Percentiles rank a stretch among this genome's conserved stretches.
Conservation (phyloP, 345 rosid species). For the Euphorbia lathyris region DNA sequence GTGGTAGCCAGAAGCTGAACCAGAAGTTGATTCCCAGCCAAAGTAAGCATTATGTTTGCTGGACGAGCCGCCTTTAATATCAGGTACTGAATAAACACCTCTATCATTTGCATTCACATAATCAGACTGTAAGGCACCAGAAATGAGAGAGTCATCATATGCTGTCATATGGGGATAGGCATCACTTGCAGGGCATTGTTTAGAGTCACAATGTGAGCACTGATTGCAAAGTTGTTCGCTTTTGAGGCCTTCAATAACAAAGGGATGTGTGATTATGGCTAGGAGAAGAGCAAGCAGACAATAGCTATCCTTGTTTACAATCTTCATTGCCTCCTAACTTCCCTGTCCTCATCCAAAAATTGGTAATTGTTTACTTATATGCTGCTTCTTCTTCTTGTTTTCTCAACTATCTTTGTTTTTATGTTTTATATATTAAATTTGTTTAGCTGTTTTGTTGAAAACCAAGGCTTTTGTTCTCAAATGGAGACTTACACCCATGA, state of each 20-base stretch:
- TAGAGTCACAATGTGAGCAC: constrained; percentile 34
- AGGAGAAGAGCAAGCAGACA: constrained; percentile 13
- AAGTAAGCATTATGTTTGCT: constrained; percentile 35
- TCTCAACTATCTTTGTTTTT: constrained; percentile 12
- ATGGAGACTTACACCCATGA: background rate
- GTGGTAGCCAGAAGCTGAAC: constrained; percentile 48
- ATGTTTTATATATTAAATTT: background rate
- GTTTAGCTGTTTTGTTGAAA: background rate
- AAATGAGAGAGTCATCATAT: constrained; percentile 34
- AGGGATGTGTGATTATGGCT: background rate
- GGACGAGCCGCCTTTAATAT: constrained; percentile 39
- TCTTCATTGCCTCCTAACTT: background rate
- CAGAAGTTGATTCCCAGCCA: constrained; percentile 56
- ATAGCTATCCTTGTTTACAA: constrained; percentile 13
- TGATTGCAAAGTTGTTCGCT: constrained; percentile 41
- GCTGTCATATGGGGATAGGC: constrained; percentile 49
- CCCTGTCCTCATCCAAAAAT: background rate
- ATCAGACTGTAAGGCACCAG: constrained; percentile 42
- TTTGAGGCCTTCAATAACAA: constrained; percentile 12
- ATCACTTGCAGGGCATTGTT: constrained; percentile 38
- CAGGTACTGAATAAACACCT: constrained; percentile 42
- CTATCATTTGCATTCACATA: constrained; percentile 29
- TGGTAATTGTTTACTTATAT: background rate
- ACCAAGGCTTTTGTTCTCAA: constrained; percentile 2
- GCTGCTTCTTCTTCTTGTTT: constrained; percentile 1